Conservation (phyloP, 2,329 filamentous ascomycete species). For the Phialophora macrospora region DNA sequence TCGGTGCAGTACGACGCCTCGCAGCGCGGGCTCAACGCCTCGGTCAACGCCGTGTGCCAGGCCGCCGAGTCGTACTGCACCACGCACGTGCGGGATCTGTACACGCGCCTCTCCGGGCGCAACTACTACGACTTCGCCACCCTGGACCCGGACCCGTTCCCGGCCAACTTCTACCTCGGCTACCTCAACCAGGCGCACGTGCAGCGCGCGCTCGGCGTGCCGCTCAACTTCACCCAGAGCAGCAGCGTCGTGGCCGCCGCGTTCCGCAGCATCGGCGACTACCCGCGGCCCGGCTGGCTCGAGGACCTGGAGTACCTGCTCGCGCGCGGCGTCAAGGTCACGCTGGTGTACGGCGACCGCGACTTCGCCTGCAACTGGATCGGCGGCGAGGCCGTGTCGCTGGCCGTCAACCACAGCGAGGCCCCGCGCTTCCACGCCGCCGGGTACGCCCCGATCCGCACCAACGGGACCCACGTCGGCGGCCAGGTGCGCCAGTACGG, state of each 20-base stretch:
- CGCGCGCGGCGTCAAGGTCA: constrained; percentile 45
- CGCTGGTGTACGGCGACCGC: constrained; percentile 59
- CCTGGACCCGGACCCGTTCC: constrained; percentile 53
- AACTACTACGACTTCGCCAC: constrained; percentile 60
- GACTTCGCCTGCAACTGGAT: constrained; percentile 10
- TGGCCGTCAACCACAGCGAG: constrained; percentile 50
- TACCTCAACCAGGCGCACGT: constrained; percentile 59
- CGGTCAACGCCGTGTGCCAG: constrained; percentile 46
- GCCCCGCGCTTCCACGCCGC: constrained; percentile 49
- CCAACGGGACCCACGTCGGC: constrained; percentile 46
- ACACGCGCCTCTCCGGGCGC: constrained; percentile 43
- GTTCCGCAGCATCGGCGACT: constrained; percentile 49
- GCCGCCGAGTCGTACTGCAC: constrained; percentile 50
- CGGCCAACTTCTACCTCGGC: constrained; percentile 53
- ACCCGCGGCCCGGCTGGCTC: constrained; percentile 45
- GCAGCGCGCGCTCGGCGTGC: constrained; percentile 58
- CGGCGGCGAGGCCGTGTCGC: constrained; percentile 6
- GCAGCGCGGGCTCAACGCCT: constrained; percentile 44
- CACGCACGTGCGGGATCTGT: constrained; percentile 43
- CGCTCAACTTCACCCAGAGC: constrained; percentile 60
- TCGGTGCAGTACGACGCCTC: constrained; percentile 52
- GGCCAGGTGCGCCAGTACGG: constrained; percentile 49
- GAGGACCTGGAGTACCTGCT: constrained; percentile 60
- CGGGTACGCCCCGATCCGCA: constrained; percentile 49
- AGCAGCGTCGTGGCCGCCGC: constrained; percentile 51